phyloP scores from a whole-genome alignment of 2,329 filamentous ascomycete genomes.

The Acephala macrosclerotiorum region DNA sequence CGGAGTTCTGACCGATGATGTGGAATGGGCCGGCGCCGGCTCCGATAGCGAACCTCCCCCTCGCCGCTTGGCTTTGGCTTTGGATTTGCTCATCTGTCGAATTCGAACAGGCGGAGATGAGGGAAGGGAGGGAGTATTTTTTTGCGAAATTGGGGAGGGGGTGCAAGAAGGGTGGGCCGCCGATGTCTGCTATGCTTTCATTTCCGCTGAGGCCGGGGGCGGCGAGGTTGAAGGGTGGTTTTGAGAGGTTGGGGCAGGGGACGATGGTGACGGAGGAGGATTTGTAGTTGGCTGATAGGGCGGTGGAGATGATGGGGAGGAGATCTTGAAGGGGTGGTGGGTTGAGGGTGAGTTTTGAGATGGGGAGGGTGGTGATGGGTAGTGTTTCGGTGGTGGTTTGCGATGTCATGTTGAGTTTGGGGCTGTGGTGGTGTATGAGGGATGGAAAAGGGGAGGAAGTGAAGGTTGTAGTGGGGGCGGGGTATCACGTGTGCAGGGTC shows the following conservation, averaged over 20 bases:
- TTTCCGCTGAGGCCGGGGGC: constrained; percentile 50
- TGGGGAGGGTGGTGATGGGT: not conserved
- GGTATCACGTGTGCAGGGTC: no score
- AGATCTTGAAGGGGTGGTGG: constrained; percentile 42
- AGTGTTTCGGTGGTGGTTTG: not conserved
- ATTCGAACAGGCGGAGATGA: constrained; percentile 50
- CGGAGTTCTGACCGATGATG: constrained; percentile 50
- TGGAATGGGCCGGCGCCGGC: constrained; percentile 53
- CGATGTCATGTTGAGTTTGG: no score
- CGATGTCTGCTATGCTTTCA: constrained; percentile 51
- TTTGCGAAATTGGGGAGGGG: constrained; percentile 46
- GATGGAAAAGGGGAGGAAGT: no score
- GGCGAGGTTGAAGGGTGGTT: constrained; percentile 48
- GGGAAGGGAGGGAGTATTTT: constrained; percentile 44
- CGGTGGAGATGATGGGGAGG: constrained; percentile 29
- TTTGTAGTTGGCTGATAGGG: constrained; percentile 37
- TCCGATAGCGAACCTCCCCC: constrained; percentile 47
- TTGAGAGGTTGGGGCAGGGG: constrained; percentile 47
- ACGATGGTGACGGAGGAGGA: constrained; percentile 38
- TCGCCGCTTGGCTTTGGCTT: no score
- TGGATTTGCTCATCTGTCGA: no score
- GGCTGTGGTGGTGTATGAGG: no score
- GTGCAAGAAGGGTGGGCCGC: constrained; percentile 51
- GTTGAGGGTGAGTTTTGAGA: constrained; percentile 22
- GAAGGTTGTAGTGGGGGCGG: no score